Evolutionary conservation across 768 basidiomycete genomes (phyloP).

Genomic region (Sporobolomyces phaffii): DNA sequence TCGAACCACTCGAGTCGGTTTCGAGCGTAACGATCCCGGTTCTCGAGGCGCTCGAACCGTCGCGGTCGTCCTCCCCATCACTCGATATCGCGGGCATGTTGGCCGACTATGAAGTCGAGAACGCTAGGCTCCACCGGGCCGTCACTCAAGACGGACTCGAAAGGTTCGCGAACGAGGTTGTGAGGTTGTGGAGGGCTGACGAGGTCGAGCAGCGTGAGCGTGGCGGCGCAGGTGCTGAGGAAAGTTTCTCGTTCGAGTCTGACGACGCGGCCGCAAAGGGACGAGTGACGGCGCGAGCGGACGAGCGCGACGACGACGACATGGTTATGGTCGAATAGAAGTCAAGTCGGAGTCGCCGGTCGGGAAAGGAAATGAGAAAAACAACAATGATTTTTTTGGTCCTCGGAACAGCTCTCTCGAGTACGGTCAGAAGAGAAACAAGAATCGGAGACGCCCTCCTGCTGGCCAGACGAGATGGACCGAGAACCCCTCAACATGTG

Average conservation of each 20-base stretch:
- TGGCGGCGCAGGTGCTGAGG: no score
- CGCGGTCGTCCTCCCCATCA: constrained; percentile 38
- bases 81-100: constrained; percentile 42
- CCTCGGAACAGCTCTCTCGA: no score
- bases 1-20: constrained; percentile 41
- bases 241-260: no score
- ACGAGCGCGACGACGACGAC: constrained; percentile 7
- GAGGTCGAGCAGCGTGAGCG: background rate
- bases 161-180: constrained; percentile 44
- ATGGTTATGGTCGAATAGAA: constrained; percentile 6
- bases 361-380: no score
- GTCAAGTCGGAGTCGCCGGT: no score
- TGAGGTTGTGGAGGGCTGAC: constrained; percentile 40
- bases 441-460: no score
- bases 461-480: no score
- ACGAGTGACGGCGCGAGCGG: constrained; percentile 10
- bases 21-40: constrained; percentile 40
- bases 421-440: no score
- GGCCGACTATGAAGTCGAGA: constrained; percentile 45
- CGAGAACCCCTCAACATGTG: no score
- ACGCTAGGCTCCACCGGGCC: constrained; percentile 39
- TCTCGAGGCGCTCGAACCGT: constrained; percentile 40
- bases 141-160: constrained; percentile 43
- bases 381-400: no score
- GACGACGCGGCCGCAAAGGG: no score